phyloP scores from a whole-genome alignment of 2,329 filamentous ascomycete species.

The Thelonectria discophora region DNA sequence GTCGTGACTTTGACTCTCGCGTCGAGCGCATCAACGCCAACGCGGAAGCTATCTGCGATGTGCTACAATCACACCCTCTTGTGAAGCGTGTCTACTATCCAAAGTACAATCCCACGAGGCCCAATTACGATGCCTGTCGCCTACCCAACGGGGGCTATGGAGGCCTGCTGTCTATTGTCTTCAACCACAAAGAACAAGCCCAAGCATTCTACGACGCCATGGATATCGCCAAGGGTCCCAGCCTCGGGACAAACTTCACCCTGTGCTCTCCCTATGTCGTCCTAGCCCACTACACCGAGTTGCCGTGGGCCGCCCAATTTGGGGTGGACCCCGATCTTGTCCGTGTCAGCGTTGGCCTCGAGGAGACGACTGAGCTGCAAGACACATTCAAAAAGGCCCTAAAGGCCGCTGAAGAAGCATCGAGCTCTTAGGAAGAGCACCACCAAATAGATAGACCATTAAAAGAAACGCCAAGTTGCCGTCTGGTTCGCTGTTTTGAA shows the following conservation, averaged over 20 bases:
- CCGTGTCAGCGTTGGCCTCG: constrained; percentile 88
- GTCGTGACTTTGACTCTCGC: constrained; percentile 85
- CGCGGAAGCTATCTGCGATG: constrained; percentile 81
- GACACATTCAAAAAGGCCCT: constrained; percentile 75
- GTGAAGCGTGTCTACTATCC: constrained; percentile 90
- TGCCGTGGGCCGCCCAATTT: constrained; percentile 87
- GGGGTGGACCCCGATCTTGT: constrained; percentile 84
- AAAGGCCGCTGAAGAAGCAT: constrained; percentile 58
- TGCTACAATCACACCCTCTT: constrained; percentile 67
- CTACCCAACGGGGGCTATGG: constrained; percentile 84
- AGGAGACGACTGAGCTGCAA: constrained; percentile 75
- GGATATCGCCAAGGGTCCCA: constrained; percentile 91
- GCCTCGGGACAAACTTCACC: constrained; percentile 96
- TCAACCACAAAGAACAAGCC: constrained; percentile 74
- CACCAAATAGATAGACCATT: background rate
- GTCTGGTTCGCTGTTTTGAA: background rate
- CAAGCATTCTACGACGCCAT: constrained; percentile 85
- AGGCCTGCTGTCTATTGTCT: constrained; percentile 85
- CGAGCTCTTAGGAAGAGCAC: constrained; percentile 1
- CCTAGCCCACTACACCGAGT: constrained; percentile 87
- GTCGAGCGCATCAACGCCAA: constrained; percentile 87
- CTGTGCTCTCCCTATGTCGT: constrained; percentile 90
- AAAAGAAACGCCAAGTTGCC: background rate
- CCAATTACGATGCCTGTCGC: constrained; percentile 81
- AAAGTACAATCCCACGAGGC: constrained; percentile 74